phyloP scores from a whole-genome alignment of 176 grass and related monocot species.

The Saccharum officinarum region DNA sequence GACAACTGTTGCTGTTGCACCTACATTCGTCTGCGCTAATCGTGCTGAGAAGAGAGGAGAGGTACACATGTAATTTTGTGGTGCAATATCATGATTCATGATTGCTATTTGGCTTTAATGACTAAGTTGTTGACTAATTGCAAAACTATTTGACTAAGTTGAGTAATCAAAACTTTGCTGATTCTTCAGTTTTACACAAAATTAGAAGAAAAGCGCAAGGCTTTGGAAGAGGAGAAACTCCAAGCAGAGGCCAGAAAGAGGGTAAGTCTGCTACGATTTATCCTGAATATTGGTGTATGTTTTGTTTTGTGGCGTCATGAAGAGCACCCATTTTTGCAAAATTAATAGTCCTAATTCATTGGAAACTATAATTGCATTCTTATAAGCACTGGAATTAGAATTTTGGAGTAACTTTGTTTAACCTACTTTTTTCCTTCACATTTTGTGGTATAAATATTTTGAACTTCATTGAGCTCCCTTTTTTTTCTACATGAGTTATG shows the following conservation, averaged over 20 bases:
- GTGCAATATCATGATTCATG: background rate
- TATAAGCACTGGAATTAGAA: background rate
- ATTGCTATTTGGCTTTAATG: conserved; percentile 20
- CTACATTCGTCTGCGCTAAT: conserved; percentile 59
- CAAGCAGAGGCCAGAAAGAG: conserved; percentile 72
- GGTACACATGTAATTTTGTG: conserved; percentile 40
- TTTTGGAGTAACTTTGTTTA: background rate
- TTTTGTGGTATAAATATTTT: background rate
- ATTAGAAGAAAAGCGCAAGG: conserved; percentile 77
- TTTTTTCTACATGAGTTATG: background rate
- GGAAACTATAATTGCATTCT: background rate
- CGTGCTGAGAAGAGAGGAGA: conserved; percentile 72
- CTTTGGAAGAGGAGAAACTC: conserved; percentile 72
- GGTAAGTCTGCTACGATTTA: conserved; percentile 29
- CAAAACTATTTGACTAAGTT: too few relatives aligned
- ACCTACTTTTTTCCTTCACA: background rate
- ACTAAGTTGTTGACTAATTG: too few relatives aligned
- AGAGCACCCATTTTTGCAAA: background rate
- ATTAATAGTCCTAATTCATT: background rate
- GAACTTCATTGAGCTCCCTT: background rate
- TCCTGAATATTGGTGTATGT: background rate
- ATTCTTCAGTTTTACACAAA: conserved; percentile 75
- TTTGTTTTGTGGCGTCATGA: background rate
- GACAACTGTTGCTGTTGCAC: conserved; percentile 59
- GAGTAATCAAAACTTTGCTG: conserved; percentile 4